These are phyloP conservation scores for Gentiana straminea DNA, from an alignment of 257 asterid genomes.

Conservation along the genomic window DNA sequence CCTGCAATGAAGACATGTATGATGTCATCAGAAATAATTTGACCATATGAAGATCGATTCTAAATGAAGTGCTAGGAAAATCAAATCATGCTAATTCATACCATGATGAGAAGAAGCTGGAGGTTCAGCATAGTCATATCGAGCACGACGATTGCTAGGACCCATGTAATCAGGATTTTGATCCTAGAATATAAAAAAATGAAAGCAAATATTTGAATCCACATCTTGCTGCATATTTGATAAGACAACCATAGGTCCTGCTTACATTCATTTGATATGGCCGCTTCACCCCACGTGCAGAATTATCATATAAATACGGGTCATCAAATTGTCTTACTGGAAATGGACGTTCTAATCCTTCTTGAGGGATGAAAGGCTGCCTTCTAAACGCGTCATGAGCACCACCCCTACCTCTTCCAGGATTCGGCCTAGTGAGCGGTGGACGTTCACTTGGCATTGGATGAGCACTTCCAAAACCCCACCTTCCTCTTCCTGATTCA, in stretches of 20 bases:
- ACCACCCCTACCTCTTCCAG: slow-evolving; percentile 29
- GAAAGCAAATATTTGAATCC: neutral
- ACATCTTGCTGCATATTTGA: neutral
- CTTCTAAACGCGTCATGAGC: slow-evolving; percentile 30
- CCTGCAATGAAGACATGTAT: slow-evolving; percentile 17
- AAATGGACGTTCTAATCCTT: slow-evolving; percentile 29
- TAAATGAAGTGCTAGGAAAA: slow-evolving; percentile 4
- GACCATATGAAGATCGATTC: slow-evolving; percentile 9
- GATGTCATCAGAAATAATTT: neutral
- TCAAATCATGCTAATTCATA: slow-evolving; percentile 29
- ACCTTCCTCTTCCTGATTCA: slow-evolving; percentile 35
- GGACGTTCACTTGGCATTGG: slow-evolving; percentile 22
- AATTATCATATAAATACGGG: slow-evolving; percentile 26
- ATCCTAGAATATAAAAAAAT: slow-evolving; percentile 19
- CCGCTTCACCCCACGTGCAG: slow-evolving; percentile 38
- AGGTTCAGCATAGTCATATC: slow-evolving; percentile 32
- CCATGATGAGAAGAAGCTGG: slow-evolving; percentile 27
- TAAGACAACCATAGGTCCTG: neutral
- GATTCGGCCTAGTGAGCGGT: slow-evolving; percentile 18
- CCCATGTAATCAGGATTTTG: slow-evolving; percentile 35
- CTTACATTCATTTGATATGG: slow-evolving; percentile 45
- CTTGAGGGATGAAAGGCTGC: slow-evolving; percentile 33
- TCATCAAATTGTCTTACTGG: slow-evolving; percentile 37
- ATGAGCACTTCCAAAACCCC: slow-evolving; percentile 41
- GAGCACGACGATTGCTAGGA: slow-evolving; percentile 41